These are phyloP conservation scores for Pleurotus sapidus DNA, from an alignment of 768 basidiomycete species.

Conservation along the genomic window DNA sequence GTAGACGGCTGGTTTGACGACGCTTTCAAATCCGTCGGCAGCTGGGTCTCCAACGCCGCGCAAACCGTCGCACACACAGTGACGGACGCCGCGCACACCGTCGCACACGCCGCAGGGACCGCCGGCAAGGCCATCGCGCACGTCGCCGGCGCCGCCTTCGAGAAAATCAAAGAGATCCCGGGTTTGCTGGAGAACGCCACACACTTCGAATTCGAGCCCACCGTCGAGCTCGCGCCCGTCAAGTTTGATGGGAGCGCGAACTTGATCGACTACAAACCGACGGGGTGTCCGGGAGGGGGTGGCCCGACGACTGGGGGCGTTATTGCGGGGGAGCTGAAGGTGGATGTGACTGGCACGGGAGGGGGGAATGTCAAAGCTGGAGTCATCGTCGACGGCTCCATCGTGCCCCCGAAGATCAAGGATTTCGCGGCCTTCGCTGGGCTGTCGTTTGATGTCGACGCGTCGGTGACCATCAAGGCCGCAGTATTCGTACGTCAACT, in stretches of 20 bases:
- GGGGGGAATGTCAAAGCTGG: slow-evolving; percentile 22
- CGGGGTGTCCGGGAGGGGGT: slow-evolving; percentile 3
- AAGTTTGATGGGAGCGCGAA: slow-evolving; percentile 15
- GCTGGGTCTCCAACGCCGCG: slow-evolving; percentile 4
- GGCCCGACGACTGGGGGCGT: too few species aligned
- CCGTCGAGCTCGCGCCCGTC: slow-evolving; percentile 15
- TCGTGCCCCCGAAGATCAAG: slow-evolving; percentile 27
- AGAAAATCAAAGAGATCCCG: not conserved
- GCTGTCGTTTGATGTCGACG: slow-evolving; percentile 24
- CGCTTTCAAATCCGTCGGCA: too few species aligned
- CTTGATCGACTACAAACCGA: slow-evolving; percentile 13
- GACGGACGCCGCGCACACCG: not conserved
- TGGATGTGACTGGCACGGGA: slow-evolving; percentile 11
- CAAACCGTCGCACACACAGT: slow-evolving; percentile 2
- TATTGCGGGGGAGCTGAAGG: not conserved
- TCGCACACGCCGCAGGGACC: not conserved
- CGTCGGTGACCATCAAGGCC: not conserved
- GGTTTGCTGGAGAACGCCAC: not conserved
- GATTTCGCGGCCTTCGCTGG: slow-evolving; percentile 22
- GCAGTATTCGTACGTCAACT: slow-evolving; percentile 16
- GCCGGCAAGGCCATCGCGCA: not conserved
- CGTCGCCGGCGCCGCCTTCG: too few species aligned
- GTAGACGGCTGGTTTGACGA: slow-evolving; percentile 14
- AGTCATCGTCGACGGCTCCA: slow-evolving; percentile 18
- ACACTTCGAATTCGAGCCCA: slow-evolving; percentile 14